These are phyloP conservation scores for Scheffersomyces segobiensis DNA, from an alignment of 1,139 yeast species.

Conservation along the genomic window DNA sequence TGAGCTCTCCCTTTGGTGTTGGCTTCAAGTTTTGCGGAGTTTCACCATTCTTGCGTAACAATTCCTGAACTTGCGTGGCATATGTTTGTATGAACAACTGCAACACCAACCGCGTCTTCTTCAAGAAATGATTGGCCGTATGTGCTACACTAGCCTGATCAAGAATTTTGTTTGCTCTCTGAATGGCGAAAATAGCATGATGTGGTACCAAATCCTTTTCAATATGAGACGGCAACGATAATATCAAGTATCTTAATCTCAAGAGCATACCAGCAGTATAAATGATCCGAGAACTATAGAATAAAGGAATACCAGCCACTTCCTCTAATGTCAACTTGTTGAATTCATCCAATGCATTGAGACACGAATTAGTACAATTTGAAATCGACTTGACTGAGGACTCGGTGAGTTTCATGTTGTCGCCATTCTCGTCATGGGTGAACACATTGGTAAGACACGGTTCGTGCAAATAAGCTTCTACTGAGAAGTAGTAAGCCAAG, in stretches of 20 bases:
- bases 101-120: constrained; percentile 54
- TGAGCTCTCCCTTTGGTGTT: constrained; percentile 13
- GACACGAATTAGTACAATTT: constrained; percentile 57
- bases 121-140: constrained; percentile 51
- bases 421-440: constrained; percentile 16
- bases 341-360: constrained; percentile 52
- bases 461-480: constrained; percentile 76
- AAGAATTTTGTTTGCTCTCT: constrained; percentile 41
- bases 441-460: constrained; percentile 44
- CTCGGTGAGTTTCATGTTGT: constrained; percentile 17
- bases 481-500: constrained; percentile 58
- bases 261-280: constrained; percentile 69
- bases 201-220: constrained; percentile 52
- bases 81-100: constrained; percentile 63
- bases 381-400: constrained; percentile 40
- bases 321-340: constrained; percentile 40
- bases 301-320: constrained; percentile 60
- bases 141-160: constrained; percentile 35
- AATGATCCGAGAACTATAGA: constrained; percentile 62
- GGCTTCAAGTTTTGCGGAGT: constrained; percentile 23
- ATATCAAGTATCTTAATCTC: constrained; percentile 55
- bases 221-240: constrained; percentile 55
- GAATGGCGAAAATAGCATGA: constrained; percentile 46
- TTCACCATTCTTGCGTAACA: constrained; percentile 27
- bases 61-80: constrained; percentile 49